Conservation (phyloP, 2,329 filamentous ascomycete genomes). For the Cladophialophora bantiana region DNA sequence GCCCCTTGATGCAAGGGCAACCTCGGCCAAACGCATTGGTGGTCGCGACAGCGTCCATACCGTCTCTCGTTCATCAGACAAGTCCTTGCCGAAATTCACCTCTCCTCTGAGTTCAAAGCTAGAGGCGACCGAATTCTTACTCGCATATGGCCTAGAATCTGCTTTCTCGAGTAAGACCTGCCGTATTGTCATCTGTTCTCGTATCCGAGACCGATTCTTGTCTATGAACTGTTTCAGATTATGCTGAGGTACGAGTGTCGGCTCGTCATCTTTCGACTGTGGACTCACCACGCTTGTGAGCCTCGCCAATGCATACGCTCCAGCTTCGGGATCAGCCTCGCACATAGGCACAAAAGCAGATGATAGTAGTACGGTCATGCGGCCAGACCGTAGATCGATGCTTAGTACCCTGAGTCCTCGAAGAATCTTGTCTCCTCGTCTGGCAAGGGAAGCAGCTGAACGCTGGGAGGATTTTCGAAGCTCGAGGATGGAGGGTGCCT, state of each 20-base stretch:
- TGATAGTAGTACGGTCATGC: slow-evolving; percentile 26
- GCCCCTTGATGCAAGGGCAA: slow-evolving; percentile 12
- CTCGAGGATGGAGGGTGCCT: slow-evolving; percentile 41
- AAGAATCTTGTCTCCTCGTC: slow-evolving; percentile 21
- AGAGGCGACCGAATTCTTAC: background rate
- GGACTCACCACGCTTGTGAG: slow-evolving; percentile 33
- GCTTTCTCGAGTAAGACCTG: slow-evolving; percentile 25
- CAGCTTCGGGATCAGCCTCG: slow-evolving; percentile 23
- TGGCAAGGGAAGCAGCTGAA: slow-evolving; percentile 13
- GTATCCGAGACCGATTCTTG: slow-evolving; percentile 4
- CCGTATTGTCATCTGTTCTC: slow-evolving; percentile 22
- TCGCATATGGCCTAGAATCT: background rate
- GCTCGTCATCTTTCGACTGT: slow-evolving; percentile 27
- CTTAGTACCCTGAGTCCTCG: slow-evolving; percentile 15
- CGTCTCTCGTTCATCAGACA: background rate
- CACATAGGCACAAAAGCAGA: slow-evolving; percentile 18
- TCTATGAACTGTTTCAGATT: slow-evolving; percentile 28
- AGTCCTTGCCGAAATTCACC: background rate
- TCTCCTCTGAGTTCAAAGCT: too few relatives aligned
- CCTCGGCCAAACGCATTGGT: slow-evolving; percentile 29
- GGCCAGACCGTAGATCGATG: slow-evolving; percentile 34
- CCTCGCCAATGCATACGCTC: slow-evolving; percentile 31
- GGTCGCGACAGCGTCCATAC: slow-evolving; percentile 31
- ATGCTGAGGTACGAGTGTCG: slow-evolving; percentile 27
- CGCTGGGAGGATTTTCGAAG: slow-evolving; percentile 24